phyloP scores from a whole-genome alignment of 257 asterid species.

The Penstemon newberryi region DNA sequence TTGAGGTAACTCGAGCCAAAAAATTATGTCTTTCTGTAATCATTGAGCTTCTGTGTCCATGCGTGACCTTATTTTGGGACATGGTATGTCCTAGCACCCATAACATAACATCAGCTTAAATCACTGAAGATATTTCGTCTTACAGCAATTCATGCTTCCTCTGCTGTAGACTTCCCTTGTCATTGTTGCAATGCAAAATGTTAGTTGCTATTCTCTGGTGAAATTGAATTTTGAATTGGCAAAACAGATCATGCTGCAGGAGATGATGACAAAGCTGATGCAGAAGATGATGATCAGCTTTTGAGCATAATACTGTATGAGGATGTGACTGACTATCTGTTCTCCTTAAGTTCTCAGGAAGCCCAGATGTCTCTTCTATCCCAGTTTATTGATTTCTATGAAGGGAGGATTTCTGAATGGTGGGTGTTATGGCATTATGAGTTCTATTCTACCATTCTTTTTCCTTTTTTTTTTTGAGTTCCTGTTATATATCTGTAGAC shows the following conservation, averaged over 20 bases:
- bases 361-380: conserved; percentile 70
- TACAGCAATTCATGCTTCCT: conserved; percentile 1
- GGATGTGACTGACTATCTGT: conserved; percentile 83
- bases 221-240: conserved; percentile 32
- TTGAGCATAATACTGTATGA: conserved; percentile 71
- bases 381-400: conserved; percentile 87
- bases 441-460: conserved; percentile 9
- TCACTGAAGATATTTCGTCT: background rate
- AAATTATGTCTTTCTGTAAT: background rate
- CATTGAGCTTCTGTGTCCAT: background rate
- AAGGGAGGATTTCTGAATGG: conserved; percentile 91
- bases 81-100: conserved; percentile 12
- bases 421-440: conserved; percentile 41
- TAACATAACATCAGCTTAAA: background rate
- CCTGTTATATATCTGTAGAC: conserved; percentile 17
- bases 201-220: conserved; percentile 11
- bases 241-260: conserved; percentile 44
- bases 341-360: conserved; percentile 77
- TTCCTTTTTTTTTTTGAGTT: conserved; percentile 13
- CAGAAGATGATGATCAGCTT: conserved; percentile 77
- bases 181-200: conserved; percentile 10
- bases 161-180: background rate
- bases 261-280: conserved; percentile 44
- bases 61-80: conserved; percentile 14
- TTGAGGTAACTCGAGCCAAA: conserved; percentile 16